Percentiles rank a stretch among this genome's conserved stretches.
Evolutionary conservation across 2,329 filamentous ascomycete species (phyloP).

Genomic region (Pestalotiopsis sp.): DNA sequence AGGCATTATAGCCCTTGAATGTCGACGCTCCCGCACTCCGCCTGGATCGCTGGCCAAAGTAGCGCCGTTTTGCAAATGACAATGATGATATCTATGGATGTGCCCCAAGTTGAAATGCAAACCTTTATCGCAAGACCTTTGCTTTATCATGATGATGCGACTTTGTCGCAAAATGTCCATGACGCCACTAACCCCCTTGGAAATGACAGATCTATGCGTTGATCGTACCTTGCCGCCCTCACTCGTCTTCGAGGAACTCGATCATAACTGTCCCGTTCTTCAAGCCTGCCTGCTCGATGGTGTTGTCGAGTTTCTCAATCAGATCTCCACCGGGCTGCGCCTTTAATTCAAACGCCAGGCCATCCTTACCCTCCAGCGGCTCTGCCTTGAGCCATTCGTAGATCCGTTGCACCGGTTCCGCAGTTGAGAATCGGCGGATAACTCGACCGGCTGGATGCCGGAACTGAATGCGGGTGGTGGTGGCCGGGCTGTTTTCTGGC

Average conservation of each 20-base stretch:
- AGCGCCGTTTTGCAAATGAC: background rate
- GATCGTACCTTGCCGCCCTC: background rate
- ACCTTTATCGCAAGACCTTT: background rate
- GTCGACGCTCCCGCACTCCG: background rate
- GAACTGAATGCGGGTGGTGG: conserved; percentile 90
- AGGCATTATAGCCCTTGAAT: background rate
- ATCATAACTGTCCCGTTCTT: conserved; percentile 97
- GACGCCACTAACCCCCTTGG: background rate
- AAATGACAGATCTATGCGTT: background rate
- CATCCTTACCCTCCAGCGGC: conserved; percentile 78
- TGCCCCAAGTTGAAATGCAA: conserved; percentile 6
- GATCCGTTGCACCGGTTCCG: conserved; percentile 78
- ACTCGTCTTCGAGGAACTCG: conserved; percentile 72
- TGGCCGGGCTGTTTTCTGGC: conserved; percentile 70
- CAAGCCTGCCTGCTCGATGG: conserved; percentile 79
- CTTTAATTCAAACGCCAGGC: conserved; percentile 84
- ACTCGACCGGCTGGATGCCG: conserved; percentile 82
- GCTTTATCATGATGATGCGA: background rate
- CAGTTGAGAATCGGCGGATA: conserved; percentile 80
- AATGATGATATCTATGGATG: conserved; percentile 8
- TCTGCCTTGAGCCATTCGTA: conserved; percentile 97
- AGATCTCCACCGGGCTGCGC: conserved; percentile 80
- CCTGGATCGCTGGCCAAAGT: background rate
- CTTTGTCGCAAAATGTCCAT: background rate
- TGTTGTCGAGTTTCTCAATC: conserved; percentile 72